Evolutionary conservation across 257 asterid species (phyloP).

Genomic region (Solanum pimpinellifolium): DNA sequence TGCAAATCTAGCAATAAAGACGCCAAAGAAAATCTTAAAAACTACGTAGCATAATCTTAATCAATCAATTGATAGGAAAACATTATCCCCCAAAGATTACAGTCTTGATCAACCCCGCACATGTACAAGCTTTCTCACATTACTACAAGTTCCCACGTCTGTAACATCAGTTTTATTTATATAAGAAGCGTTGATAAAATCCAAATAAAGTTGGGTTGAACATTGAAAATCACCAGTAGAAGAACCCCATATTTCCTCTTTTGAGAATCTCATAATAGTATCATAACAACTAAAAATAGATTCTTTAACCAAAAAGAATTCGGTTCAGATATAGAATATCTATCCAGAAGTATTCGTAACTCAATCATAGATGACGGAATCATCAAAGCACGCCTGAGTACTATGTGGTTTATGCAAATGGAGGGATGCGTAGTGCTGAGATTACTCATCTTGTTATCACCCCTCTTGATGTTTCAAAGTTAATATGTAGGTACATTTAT

Average conservation of each 20-base stretch:
- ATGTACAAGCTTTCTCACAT: not conserved
- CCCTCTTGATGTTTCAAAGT: slow-evolving; percentile 38
- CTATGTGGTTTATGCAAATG: slow-evolving; percentile 25
- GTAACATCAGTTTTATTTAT: not conserved
- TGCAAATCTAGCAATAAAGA: not conserved
- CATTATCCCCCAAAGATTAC: not conserved
- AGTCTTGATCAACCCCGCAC: not conserved
- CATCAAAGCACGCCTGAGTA: not conserved
- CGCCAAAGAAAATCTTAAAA: not conserved
- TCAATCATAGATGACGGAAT: not conserved
- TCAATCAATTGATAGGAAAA: not conserved
- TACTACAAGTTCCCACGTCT: not conserved
- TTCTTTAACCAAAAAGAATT: not conserved
- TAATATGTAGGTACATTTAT: slow-evolving; percentile 25
- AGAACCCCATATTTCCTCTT: not conserved
- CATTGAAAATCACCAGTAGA: not conserved
- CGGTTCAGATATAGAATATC: not conserved
- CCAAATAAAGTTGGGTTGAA: not conserved
- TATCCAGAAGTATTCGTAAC: not conserved
- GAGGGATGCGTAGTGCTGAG: slow-evolving; percentile 31
- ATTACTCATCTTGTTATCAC: slow-evolving; percentile 27
- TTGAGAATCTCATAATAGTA: not conserved
- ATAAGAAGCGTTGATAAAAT: not conserved
- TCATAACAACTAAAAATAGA: not conserved
- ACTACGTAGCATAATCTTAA: not conserved